Base-by-base conservation (phyloP, 2,329 filamentous ascomycete species). In the Rhynchosporium secalis region DNA sequence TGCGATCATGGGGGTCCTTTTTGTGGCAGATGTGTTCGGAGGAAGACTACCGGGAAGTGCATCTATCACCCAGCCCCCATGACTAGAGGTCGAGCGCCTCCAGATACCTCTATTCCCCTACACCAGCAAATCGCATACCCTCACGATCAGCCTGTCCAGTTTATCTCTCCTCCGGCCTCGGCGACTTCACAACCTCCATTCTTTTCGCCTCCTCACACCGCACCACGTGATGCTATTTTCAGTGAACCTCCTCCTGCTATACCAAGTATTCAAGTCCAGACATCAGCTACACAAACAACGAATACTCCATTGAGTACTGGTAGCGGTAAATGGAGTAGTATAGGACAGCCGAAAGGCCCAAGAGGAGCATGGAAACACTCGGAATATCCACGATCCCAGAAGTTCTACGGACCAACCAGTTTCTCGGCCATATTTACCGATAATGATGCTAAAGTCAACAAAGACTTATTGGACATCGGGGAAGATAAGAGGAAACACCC, bases 1-100 rank as follows among this genome's bases (percentile, higher is more conserved):
- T 73, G 71, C 58, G 70, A 71, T 54, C 71, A 73, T 62, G 66
- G 62, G 8, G 47, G 54, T 12, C 72, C 71, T 3, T 62, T 62
- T 55, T 73, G 71, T 56, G 70, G 68, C 31, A 61, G 70, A 56
- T 73, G 70, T 60, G 63, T 69, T 6, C 64, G 69, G 56, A 60
- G 70, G 43, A 68, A 68, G 43, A 68, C 66, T 13, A 71, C 65
- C 10, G 55, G 61, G 6, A 66, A 61, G 60, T 72, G 70, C 48
- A 62, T 71, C 10, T 72, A 72, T 58, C 70, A 71, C 57, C 70
- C 71, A 49, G 65, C 66, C 7, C 70, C 71, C 9, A 71, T 71
- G 69, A 69, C 71, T 3, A 68, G 58, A 65, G 58, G 51, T 6
- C 62, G 63, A 36, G 26, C 26, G 28, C 28, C 61, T 2, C 40